phyloP scores from a whole-genome alignment of 495 filamentous ascomycete species.

The Trichoderma parareesei region DNA sequence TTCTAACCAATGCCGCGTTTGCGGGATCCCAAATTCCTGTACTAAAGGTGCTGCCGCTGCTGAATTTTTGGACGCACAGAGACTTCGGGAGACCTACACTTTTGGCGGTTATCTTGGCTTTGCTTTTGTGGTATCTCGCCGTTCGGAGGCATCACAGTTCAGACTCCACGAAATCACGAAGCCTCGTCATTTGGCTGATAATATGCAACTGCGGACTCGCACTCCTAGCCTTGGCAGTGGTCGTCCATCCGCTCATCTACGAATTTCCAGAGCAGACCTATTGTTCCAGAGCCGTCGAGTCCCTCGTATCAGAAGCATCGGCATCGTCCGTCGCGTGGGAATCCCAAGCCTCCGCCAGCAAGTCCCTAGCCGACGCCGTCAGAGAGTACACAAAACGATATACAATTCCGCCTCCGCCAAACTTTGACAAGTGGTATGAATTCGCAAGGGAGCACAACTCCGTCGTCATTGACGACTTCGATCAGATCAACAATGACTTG shows the following conservation, averaged over 20 bases:
- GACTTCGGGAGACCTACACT: not conserved
- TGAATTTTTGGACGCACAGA: not conserved
- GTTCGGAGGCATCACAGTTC: not conserved
- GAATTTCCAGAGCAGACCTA: not conserved
- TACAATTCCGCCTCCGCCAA: conserved; percentile 71
- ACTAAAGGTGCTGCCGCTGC: not conserved
- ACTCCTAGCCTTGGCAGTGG: not conserved
- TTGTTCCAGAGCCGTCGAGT: not conserved
- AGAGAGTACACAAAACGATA: conserved; percentile 73
- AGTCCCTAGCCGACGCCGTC: conserved; percentile 61
- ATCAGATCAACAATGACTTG: conserved; percentile 71
- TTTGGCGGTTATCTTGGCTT: not conserved
- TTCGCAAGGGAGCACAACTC: conserved; percentile 64
- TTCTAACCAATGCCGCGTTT: not conserved
- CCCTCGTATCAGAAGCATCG: not conserved
- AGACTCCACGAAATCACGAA: not conserved
- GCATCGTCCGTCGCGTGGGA: not conserved
- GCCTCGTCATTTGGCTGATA: not conserved
- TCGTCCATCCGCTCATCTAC: not conserved
- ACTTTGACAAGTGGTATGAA: conserved; percentile 88
- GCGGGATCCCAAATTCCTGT: not conserved
- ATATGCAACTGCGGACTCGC: not conserved
- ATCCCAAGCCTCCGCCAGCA: conserved; percentile 15
- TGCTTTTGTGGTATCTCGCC: not conserved
- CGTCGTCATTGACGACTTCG: conserved; percentile 79